Evolutionary conservation across 257 asterid genomes (phyloP).

Genomic region (Petunia axillaris): DNA sequence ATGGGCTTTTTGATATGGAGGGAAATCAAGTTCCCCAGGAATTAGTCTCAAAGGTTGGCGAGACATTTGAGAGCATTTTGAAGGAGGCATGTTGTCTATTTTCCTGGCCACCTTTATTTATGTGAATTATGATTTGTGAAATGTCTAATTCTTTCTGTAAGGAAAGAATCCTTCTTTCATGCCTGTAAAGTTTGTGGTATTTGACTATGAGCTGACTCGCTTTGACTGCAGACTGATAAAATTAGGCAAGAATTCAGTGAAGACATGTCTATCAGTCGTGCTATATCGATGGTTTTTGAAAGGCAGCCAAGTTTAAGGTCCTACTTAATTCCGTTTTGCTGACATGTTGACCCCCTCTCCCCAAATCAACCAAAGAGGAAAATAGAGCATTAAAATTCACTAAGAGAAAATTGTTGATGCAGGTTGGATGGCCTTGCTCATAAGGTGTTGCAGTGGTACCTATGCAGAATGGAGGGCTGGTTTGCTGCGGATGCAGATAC

Average conservation of each 20-base stretch:
- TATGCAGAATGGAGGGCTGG: conserved; percentile 98
- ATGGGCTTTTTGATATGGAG: conserved; percentile 88
- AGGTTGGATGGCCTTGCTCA: conserved; percentile 81
- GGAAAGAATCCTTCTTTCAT: neutral
- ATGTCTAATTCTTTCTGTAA: neutral
- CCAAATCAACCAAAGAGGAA: neutral
- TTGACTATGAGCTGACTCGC: conserved; percentile 14
- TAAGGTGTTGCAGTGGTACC: conserved; percentile 94
- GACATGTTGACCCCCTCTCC: neutral
- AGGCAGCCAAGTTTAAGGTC: conserved; percentile 94
- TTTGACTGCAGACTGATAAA: conserved; percentile 60
- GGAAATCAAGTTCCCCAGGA: conserved; percentile 95
- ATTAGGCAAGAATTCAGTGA: conserved; percentile 69
- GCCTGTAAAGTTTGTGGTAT: neutral
- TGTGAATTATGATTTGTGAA: neutral
- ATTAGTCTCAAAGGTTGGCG: conserved; percentile 81
- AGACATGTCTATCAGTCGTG: conserved; percentile 84
- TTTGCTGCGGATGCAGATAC: conserved; percentile 99
- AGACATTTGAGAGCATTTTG: conserved; percentile 79
- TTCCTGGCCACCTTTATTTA: neutral
- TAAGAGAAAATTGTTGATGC: conserved; percentile 24
- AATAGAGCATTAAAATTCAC: neutral
- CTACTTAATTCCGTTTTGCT: neutral
- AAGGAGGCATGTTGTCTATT: conserved; percentile 61
- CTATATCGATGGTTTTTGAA: conserved; percentile 77